Base-by-base conservation (phyloP, 2,329 filamentous ascomycete genomes). In the Zopfia rhizophila region DNA sequence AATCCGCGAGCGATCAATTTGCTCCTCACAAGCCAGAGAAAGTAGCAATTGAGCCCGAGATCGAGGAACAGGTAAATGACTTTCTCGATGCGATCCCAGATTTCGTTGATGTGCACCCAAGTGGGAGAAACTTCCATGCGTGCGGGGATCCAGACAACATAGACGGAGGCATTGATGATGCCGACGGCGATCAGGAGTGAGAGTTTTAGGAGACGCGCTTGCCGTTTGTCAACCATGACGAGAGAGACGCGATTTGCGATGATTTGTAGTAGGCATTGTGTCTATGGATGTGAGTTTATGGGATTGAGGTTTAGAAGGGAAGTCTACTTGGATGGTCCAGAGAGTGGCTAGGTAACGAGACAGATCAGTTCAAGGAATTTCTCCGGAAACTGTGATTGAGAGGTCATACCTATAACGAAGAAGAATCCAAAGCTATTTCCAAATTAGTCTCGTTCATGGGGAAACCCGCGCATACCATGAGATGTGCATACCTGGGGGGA, bases 81-180 rank as follows among this genome's bases (percentile, higher is more conserved):
- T 49, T 81, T 82, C 17, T 78, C 77, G 21, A 71, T 60, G 8
- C 77, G 72, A 30, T 82, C 78, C 78, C 77, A 82, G 21, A 75
- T 65, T 0, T 70, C 56, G 44, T 81, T 81, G 28, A 80, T n/a
- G 0, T 40, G 35, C 1, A 77, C 64, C 37, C 69, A 80, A 1
- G 52, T 53, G 3, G 68, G 44, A 13, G 67, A 75, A 3, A 69
- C 63, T 1, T 77, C 74, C 3, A 79, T 70, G 0, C 75, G 71
- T 1, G 76, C 66, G 0, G 79, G 79, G 8, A 82, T 78, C 68
- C 75, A 82, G 24, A 80, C 76, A 40, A 60, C 67, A 37, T 76
- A 80, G 7, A 81, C 78, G 0, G 70, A 73, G 19, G 81, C 72
- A 32, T 81, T 80, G 45, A 82, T 74, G 10, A 61, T 13, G 1